phyloP scores from a whole-genome alignment of 768 basidiomycete species.

The Trametopsis cervina region DNA sequence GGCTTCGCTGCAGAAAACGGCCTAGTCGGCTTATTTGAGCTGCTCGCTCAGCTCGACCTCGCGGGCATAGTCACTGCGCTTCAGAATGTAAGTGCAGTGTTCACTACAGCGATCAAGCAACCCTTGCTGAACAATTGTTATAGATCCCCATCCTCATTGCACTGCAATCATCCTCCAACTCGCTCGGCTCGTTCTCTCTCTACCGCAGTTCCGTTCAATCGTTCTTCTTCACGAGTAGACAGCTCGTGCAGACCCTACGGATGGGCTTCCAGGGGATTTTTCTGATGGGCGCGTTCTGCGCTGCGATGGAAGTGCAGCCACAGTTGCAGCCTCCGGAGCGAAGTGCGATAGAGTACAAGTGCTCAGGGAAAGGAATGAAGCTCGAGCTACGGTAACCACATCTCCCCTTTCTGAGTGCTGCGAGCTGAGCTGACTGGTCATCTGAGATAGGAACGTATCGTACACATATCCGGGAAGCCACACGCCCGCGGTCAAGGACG shows the following conservation, averaged over 20 bases:
- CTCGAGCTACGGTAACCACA: slow-evolving; percentile 58
- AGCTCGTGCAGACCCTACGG: slow-evolving; percentile 53
- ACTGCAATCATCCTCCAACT: slow-evolving; percentile 63
- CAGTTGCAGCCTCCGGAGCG: slow-evolving; percentile 56
- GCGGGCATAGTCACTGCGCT: slow-evolving; percentile 57
- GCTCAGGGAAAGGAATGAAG: slow-evolving; percentile 50
- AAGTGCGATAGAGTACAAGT: slow-evolving; percentile 41
- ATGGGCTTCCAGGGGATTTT: slow-evolving; percentile 85
- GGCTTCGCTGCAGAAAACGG: slow-evolving; percentile 20
- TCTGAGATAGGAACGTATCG: slow-evolving; percentile 42
- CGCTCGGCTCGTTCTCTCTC: slow-evolving; percentile 74
- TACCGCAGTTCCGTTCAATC: slow-evolving; percentile 76
- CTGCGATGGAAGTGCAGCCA: slow-evolving; percentile 65
- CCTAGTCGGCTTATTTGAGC: slow-evolving; percentile 2
- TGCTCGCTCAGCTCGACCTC: slow-evolving; percentile 35
- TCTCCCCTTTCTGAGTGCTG: no score
- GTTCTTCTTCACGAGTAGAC: slow-evolving; percentile 57
- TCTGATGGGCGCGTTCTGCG: slow-evolving; percentile 80
- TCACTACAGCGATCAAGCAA: no score
- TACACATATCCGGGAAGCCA: slow-evolving; percentile 77
- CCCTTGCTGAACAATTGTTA: no score
- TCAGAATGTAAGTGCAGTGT: slow-evolving; percentile 57
- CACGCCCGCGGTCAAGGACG: slow-evolving; percentile 59
- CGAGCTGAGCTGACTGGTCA: no score
- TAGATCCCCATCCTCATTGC: slow-evolving; percentile 73